Base-by-base conservation (phyloP, 805 yeast genomes). In the Ogataea henricii region DNA sequence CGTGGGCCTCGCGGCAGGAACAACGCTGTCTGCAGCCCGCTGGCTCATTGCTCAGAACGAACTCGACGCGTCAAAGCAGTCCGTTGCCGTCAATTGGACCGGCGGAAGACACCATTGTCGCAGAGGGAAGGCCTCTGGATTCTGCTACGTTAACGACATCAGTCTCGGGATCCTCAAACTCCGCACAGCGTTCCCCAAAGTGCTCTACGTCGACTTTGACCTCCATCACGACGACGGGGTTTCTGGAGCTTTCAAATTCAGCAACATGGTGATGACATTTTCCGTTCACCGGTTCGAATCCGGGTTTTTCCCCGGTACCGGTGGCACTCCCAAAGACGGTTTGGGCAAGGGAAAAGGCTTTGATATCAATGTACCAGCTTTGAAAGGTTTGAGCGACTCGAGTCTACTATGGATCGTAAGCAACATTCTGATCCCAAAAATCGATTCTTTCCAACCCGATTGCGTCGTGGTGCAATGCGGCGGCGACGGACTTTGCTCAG, bases 141-240 rank as follows among this genome's bases (percentile, higher is more conserved):
- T 82, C 58, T 86, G 94, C 58, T 86, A 86, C 57, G 68, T 84
- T 2, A 86, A 86, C 54, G 95, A 87, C 57, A 75, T 85, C 6
- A 83, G 80, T 0, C 57, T 87, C 12, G 76, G 79, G 0, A 81
- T 86, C 3, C 69, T 74, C 38, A 64, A 69, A 32, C 67, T 86
- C 12, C 62, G 91, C 27, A 68, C 70, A 20, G 58, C 56, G 18
- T 81, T 67, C 57, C 62, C 67, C 9, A 74, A 63, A 29, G 69
- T 87, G 1, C 67, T 82, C 57, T 87, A 87, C 56, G 62, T 87
- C 3, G 95, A 87, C 62, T 64, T 87, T 6, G 95, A 87, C 63
- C 62, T 87, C 6, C 95, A 87, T 61, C 91, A 86, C 63, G 91
- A 92, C 0, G 91, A 87, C 62, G 95, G 90, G 0, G 92, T 87